phyloP scores from a whole-genome alignment of 2,329 filamentous ascomycete species.

The Fulvia fulva region DNA sequence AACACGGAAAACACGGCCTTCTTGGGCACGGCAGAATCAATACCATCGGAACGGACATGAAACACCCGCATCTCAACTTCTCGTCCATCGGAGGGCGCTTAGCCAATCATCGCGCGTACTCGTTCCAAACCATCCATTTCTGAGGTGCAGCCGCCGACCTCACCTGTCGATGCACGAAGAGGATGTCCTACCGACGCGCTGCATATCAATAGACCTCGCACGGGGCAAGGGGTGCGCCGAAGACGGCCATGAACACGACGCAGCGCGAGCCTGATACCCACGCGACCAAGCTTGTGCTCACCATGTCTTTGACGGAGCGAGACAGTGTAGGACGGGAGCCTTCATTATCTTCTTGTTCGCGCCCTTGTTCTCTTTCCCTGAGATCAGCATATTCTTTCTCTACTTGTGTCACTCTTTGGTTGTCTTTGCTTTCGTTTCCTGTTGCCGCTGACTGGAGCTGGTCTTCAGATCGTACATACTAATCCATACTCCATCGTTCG shows the following conservation, averaged over 20 bases:
- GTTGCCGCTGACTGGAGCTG: constrained; percentile 26
- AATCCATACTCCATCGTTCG: constrained; percentile 8
- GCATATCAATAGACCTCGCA: constrained; percentile 22
- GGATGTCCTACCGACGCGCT: constrained; percentile 22
- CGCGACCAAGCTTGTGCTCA: neutral
- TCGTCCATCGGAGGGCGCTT: neutral
- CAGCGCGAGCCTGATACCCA: neutral
- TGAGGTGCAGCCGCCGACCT: constrained; percentile 11
- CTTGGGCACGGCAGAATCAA: neutral
- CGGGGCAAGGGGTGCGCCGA: constrained; percentile 10
- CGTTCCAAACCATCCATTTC: neutral
- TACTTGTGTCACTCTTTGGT: constrained; percentile 14
- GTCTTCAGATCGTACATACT: constrained; percentile 23
- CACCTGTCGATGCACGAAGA: constrained; percentile 7
- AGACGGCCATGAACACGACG: neutral
- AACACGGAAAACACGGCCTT: neutral
- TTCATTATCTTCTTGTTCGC: constrained; percentile 4
- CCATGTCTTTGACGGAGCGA: constrained; percentile 2
- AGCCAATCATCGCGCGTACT: neutral
- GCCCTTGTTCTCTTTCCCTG: neutral
- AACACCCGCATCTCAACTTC: neutral
- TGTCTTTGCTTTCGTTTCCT: constrained; percentile 11
- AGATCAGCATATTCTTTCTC: constrained; percentile 1
- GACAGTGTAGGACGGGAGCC: constrained; percentile 2
- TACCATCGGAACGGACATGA: neutral